Evolutionary conservation across 257 asterid genomes (phyloP), one percentile per base, ranked within the genome.

Genomic region (Solanum sitiens): DNA sequence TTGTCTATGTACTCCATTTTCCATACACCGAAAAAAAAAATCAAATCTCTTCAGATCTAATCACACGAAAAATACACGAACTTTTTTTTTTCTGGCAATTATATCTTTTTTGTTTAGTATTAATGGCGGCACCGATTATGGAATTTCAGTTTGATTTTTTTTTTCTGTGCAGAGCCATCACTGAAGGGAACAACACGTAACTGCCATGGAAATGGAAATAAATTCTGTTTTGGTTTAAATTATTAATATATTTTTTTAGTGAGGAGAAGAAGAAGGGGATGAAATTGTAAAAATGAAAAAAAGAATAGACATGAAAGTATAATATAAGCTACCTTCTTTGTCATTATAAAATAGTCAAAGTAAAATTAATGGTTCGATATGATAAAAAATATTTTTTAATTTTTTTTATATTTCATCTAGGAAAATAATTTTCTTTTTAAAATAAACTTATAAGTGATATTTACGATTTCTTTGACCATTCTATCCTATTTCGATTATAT

Each of bases 1-100:
- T 91, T 94, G 90, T 91, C 92, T 73, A 95, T 89, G 92, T 85
- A 94, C 93, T 94, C 95, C 99, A 96, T 96, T 89, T 90, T 90
- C 92, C 93, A 90, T 89, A 91, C 91, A 89, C 93, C 91, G 67
- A 86, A 5, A 25, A 86, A 25, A n/a, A 20, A 16, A 53, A 4
- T 27, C 11, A 7, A 70, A 68, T 10, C n/a, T 39, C 32, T 44
- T 74, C 25, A 74, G 84, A 86, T 86, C 88, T 86, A 42, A 79
- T 45, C 85, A 79, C 40, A 15, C 39, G 39, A 44, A 20, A 56
- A 39, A 85, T 53, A 42, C 65, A 39, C 50, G n/a, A 59, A 11
- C 8, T n/a, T 5, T 25, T 85, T 72, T 61, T 72, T 27, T 72
- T 27, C 65, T 14, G 33, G 75, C 21, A 59, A 71, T 56, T 35